A percentile compares a stretch with the other conserved stretches of the same genome.
These are phyloP conservation scores for Syncephalastrum racemosum DNA, from an alignment of 371 early-diverging fungal genomes.

Conservation along the genomic window DNA sequence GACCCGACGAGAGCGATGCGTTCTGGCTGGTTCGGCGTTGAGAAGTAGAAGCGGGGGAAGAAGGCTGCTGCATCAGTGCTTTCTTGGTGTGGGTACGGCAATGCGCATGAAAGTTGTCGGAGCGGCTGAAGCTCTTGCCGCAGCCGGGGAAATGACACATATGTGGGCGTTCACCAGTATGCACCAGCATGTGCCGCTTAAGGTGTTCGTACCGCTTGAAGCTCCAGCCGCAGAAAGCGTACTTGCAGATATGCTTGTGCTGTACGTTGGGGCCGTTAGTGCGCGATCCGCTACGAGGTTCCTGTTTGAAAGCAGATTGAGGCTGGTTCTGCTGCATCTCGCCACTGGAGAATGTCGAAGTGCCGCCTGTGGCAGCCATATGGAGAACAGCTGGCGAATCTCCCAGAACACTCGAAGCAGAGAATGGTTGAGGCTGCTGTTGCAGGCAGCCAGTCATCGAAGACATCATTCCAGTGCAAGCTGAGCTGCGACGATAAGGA, in stretches of 20 bases:
- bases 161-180: conserved; percentile 66
- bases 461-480: conserved; percentile 5
- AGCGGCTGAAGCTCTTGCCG: conserved; percentile 71
- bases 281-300: conserved; percentile 16
- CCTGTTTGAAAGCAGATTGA: conserved; percentile 3
- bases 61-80: background rate
- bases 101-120: conserved; percentile 72
- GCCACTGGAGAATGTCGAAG: background rate
- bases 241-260: conserved; percentile 50
- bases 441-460: too few relatives aligned
- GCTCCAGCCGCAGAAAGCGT: conserved; percentile 57
- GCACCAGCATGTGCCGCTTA: conserved; percentile 75
- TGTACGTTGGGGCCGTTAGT: conserved; percentile 33
- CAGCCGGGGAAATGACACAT: conserved; percentile 69
- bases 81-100: conserved; percentile 56
- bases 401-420: background rate
- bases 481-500: conserved; percentile 24
- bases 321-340: conserved; percentile 4
- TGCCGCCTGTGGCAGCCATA: background rate
- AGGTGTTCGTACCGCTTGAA: conserved; percentile 84
- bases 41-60: too few relatives aligned
- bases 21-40: too few relatives aligned
- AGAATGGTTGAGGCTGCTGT: conserved; percentile 3
- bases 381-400: background rate
- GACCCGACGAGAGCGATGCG: background rate